Evolutionary conservation across 768 basidiomycete genomes (phyloP).

Genomic region (Wakefieldia striispora): DNA sequence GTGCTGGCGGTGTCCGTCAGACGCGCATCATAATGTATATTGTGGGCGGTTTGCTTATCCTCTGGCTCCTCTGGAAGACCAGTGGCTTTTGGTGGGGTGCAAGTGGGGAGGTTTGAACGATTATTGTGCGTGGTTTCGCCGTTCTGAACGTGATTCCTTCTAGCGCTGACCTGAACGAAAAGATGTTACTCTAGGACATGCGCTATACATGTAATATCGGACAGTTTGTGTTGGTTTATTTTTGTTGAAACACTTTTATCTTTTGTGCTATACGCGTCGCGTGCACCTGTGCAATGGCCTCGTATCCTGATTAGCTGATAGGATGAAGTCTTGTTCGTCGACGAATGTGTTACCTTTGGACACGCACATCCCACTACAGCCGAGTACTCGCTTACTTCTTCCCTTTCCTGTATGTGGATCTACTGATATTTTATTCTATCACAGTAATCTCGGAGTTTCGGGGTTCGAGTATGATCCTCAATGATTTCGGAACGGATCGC

Average conservation of each 20-base stretch:
- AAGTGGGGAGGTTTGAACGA: slow-evolving; percentile 13
- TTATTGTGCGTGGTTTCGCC: slow-evolving; percentile 15
- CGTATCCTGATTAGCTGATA: too few species aligned
- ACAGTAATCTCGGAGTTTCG: too few species aligned
- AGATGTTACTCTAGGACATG: background rate
- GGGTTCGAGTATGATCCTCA: too few species aligned
- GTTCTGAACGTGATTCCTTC: background rate
- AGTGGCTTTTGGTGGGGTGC: slow-evolving; percentile 46
- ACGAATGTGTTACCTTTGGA: too few species aligned
- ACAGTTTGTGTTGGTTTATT: background rate
- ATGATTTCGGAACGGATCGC: too few species aligned
- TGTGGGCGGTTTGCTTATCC: slow-evolving; percentile 48
- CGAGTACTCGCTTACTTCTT: too few species aligned
- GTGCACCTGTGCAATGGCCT: background rate
- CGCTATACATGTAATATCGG: slow-evolving; percentile 5
- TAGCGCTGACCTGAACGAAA: background rate
- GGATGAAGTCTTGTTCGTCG: too few species aligned
- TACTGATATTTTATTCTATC: too few species aligned
- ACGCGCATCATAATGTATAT: slow-evolving; percentile 65
- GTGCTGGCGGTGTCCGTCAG: slow-evolving; percentile 62
- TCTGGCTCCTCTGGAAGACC: slow-evolving; percentile 57
- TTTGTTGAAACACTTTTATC: background rate
- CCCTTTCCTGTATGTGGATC: too few species aligned
- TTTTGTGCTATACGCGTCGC: background rate
- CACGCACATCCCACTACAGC: too few species aligned